Base-by-base conservation (phyloP, 1,284 basidiomycete genomes). In the Ustilago loliicola region DNA sequence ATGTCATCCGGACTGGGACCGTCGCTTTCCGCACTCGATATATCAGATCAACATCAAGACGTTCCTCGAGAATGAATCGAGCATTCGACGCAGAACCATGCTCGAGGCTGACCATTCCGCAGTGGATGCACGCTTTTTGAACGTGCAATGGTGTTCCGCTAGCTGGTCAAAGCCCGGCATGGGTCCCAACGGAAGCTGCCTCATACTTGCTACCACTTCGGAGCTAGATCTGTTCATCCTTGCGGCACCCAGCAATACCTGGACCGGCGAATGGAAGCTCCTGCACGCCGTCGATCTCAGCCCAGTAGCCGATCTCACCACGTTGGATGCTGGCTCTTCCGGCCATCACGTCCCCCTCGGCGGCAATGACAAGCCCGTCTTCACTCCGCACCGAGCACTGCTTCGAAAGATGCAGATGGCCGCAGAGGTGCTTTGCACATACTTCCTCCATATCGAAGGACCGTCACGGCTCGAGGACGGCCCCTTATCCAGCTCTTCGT, bases 141-240 rank as follows among this genome's bases (percentile, higher is more conserved):
- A 45, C 40, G 30, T 50, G 11, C 57, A 69, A 51, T 78, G 76
- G 76, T 40, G 34, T 17, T 66, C 64, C 13, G 76, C 76, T 5
- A 54, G 58, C 60, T 78, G 76, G 76, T 78, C 76, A 15, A 71
- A 59, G 36, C 65, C 76, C 6, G 65, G 72, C 19, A 53, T 78
- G 47, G 76, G 76, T 3, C 55, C 71, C 15, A 47, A 71, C 27
- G 64, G 54, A 51, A 69, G 72, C 65, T 78, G 71, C 19, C 60
- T 78, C 27, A 68, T 78, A 47, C 62, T 75, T 11, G 72, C 71
- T 53, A 51, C 60, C 36, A 72, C 55, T 55, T 74, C 72, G 27
- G 76, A 78, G 61, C 32, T 65, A 15, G 76, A 78, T 30, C 76
- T 78, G 9, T 71, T 66, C 59, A 38, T 77, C 3, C 53, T 77